phyloP scores from a whole-genome alignment of 2,329 filamentous ascomycete genomes.

The Nemania sp. region DNA sequence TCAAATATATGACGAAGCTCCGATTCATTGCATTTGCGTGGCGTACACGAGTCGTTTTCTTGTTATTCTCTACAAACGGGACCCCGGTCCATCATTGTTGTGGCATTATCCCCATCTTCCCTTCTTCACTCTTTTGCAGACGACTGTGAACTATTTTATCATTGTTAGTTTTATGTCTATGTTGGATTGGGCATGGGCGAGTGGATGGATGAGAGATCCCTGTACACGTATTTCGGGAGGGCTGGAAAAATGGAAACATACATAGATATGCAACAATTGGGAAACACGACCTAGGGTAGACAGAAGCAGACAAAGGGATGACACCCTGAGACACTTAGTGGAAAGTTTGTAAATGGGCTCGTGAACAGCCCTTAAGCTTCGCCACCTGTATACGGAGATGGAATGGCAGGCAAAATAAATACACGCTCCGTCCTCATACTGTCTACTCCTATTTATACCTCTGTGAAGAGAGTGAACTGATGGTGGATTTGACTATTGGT shows the following conservation, averaged over 20 bases:
- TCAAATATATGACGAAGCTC: constrained; percentile 25
- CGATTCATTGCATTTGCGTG: constrained; percentile 36
- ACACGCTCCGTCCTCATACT: neutral
- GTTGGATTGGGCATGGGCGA: neutral
- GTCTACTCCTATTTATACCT: neutral
- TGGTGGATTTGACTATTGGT: too few species aligned
- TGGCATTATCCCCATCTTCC: too few species aligned
- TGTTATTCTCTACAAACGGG: constrained; percentile 12
- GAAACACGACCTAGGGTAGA: constrained; percentile 10
- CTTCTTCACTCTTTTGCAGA: too few species aligned
- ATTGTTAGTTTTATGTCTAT: too few species aligned
- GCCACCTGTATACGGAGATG: constrained; percentile 7
- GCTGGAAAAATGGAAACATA: neutral
- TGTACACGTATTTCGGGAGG: constrained; percentile 27
- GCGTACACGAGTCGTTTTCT: constrained; percentile 31
- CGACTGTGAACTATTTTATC: too few species aligned
- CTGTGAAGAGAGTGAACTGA: too few species aligned
- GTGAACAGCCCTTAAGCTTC: neutral
- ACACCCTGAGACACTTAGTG: too few species aligned
- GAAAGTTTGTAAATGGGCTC: constrained; percentile 2
- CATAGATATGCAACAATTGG: constrained; percentile 19
- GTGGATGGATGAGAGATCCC: constrained; percentile 12
- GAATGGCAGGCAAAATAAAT: constrained; percentile 3
- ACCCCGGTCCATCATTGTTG: neutral
- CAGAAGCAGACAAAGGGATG: too few species aligned